Evolutionary conservation across 208 protist species (phyloP), one percentile per base, ranked within the genome.

Genomic region (Wallacemonas sp.): DNA sequence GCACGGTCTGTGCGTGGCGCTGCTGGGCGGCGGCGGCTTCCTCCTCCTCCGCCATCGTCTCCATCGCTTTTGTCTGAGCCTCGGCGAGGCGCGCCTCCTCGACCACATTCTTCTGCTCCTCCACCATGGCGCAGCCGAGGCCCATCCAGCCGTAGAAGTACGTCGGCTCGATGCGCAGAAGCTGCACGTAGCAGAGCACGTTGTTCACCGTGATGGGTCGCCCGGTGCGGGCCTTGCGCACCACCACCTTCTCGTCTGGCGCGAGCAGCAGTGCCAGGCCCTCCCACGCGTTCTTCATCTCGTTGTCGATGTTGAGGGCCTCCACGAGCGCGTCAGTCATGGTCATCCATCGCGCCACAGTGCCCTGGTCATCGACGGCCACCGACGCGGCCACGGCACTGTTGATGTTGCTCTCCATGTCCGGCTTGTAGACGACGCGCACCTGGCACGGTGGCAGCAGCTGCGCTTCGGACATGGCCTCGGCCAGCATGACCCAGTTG

Each of bases 71-170:
- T 12, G 48, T 70, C 41, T 34, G 2, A 2, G 47, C 57, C 11
- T 55, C 48, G 9, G 39, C 66, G 32, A 27, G 49, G 11, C 44
- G 54, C 30, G 23, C 46, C 49, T 63, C 34, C 41, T 69, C 26
- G 32, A 24, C 29, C 21, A 65, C 24, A 46, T 62, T 70, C 52
- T 58, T 58, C 49, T 69, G 48, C 52, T 75, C 56, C 46, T 67
- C 70, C 33, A 75, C 34, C 44, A 69, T 75, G 19, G 70, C 70
- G 38, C 56, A 65, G 39, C 54, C 70, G 1, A 75, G 58, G 8
- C 61, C 58, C 49, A 75, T 69, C 70, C 70, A 75, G 4, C 54
- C 70, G 46, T 65, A 69, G 33, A 65, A 69, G 52, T 62, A 75
- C 1, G 61, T 14, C 1, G 65, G 70, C 16, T 75, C 57, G 12